Evolutionary conservation across 176 grass and related monocot genomes (phyloP).

Genomic region (Olyra latifolia): DNA sequence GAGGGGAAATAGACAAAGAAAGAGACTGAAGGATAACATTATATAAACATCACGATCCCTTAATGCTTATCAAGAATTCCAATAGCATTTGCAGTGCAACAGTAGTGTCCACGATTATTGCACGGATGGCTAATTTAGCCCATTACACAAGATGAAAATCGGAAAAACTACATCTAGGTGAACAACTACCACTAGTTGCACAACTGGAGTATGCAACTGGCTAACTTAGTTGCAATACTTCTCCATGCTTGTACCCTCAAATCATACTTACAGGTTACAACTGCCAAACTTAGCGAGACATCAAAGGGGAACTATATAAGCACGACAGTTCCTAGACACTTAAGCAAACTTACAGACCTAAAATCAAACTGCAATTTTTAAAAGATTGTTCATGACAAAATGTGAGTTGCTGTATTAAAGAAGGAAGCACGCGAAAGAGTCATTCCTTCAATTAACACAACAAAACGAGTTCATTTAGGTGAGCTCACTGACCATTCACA

Average conservation of each 20-base stretch:
- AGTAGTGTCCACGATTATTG: neutral
- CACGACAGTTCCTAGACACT: neutral
- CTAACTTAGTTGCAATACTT: neutral
- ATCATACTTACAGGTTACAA: neutral
- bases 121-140: constrained; percentile 5
- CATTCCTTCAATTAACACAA: constrained; percentile 35
- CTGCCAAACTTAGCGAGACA: too few species aligned
- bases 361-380: neutral
- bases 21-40: neutral
- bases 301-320: neutral
- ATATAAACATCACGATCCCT: neutral
- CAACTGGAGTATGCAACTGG: neutral
- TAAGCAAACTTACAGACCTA: neutral
- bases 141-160: neutral
- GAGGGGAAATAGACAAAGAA: neutral
- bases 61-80: neutral
- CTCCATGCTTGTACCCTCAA: neutral
- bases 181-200: constrained; percentile 29
- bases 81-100: neutral
- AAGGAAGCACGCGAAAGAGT: constrained; percentile 9
- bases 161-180: constrained; percentile 11
- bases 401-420: constrained; percentile 39
- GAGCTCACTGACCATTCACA: constrained; percentile 67
- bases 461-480: constrained; percentile 47
- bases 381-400: neutral